phyloP scores from a whole-genome alignment of 1,139 yeast species.

The Eremothecium sinecaudum region DNA sequence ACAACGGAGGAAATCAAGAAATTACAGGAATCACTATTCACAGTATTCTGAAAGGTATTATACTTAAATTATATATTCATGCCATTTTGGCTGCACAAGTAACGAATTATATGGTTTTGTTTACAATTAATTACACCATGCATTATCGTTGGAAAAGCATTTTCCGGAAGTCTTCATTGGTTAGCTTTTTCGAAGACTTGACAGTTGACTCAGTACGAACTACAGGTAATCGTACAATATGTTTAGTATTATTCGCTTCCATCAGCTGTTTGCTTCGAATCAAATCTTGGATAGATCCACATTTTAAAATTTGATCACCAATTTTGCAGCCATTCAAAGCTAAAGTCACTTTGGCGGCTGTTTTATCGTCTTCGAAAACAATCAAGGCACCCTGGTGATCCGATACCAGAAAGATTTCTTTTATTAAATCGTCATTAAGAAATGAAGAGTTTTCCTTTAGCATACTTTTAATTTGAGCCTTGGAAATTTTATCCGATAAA shows the following conservation, averaged over 20 bases:
- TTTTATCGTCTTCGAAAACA: conserved; percentile 38
- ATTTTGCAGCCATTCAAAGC: conserved; percentile 38
- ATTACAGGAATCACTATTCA: conserved; percentile 38
- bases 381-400: conserved; percentile 45
- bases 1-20: conserved; percentile 48
- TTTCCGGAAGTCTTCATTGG: conserved; percentile 36
- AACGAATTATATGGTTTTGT: no score
- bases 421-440: conserved; percentile 29
- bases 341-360: conserved; percentile 52
- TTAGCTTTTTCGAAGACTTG: no score
- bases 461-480: conserved; percentile 34
- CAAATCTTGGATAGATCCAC: conserved; percentile 36
- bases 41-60: conserved; percentile 3
- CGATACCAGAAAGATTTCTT: conserved; percentile 38
- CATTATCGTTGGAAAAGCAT: conserved; percentile 26
- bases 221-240: no score
- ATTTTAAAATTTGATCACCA: conserved; percentile 32
- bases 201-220: no score
- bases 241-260: no score
- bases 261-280: no score
- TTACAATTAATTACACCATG: no score
- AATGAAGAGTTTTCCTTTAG: conserved; percentile 33
- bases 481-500: conserved; percentile 39
- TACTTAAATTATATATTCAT: no score
- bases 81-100: no score